Evolutionary conservation across 306 rosid species (phyloP).

Genomic region (Vigna unguiculata): DNA sequence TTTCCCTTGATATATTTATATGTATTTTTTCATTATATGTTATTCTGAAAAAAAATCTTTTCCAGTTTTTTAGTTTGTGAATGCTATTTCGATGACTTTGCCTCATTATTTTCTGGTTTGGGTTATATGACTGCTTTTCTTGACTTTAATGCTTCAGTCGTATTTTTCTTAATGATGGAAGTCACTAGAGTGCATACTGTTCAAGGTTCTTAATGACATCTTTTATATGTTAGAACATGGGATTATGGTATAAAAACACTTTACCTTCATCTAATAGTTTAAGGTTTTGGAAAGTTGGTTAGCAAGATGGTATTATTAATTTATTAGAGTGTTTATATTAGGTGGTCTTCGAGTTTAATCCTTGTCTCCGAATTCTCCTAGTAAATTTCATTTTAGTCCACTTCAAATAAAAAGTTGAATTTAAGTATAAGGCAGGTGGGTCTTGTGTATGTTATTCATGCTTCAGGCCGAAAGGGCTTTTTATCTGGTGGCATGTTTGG

Average conservation of each 20-base stretch:
- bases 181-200: not conserved
- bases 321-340: not conserved
- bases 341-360: not conserved
- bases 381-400: not conserved
- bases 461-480: not conserved
- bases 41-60: not conserved
- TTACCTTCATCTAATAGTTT: not conserved
- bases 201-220: not conserved
- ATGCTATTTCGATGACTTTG: not conserved
- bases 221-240: not conserved
- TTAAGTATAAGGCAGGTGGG: not conserved
- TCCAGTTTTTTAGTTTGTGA: not conserved
- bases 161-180: not conserved
- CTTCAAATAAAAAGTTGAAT: not conserved
- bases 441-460: not conserved
- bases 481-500: not conserved
- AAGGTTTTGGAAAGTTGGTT: not conserved
- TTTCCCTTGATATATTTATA: not conserved
- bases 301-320: not conserved
- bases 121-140: not conserved
- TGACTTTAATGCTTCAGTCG: not conserved
- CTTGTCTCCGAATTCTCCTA: not conserved
- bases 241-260: not conserved
- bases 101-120: not conserved
- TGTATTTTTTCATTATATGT: not conserved